phyloP scores from a whole-genome alignment of 2,329 filamentous ascomycete genomes.

The Trichoderma sp. region DNA sequence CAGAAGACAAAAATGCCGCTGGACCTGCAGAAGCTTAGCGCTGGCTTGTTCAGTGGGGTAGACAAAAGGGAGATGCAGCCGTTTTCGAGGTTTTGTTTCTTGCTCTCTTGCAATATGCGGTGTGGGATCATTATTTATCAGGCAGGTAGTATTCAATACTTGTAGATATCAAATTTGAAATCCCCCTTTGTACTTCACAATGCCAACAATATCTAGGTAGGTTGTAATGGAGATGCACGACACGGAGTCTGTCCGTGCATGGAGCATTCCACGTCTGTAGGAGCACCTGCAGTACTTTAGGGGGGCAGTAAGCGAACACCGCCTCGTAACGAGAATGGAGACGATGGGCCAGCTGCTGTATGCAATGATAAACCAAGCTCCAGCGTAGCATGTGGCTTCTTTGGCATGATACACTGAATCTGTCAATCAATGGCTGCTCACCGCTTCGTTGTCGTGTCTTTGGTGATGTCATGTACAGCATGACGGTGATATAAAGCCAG shows the following conservation, averaged over 20 bases:
- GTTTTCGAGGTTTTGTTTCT: background rate
- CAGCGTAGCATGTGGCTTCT: background rate
- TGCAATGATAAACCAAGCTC: background rate
- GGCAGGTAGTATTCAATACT: background rate
- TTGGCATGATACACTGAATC: background rate
- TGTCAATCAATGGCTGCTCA: background rate
- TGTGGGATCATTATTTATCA: background rate
- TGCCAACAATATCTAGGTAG: background rate
- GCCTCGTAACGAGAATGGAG: background rate
- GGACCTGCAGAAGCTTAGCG: constrained; percentile 13
- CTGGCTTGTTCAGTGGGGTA: background rate
- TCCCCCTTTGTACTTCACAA: background rate
- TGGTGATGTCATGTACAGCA: background rate
- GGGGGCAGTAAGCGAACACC: background rate
- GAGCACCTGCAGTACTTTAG: constrained; percentile 10
- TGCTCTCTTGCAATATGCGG: background rate
- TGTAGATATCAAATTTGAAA: background rate
- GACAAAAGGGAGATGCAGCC: background rate
- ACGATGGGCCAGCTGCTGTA: background rate
- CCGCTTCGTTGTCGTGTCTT: background rate
- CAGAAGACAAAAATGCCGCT: constrained; percentile 19
- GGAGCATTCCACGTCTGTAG: background rate
- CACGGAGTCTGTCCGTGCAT: background rate
- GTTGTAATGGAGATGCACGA: background rate
- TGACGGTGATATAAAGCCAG: background rate